Conservation (phyloP, 140 eudicot genomes). For the Stevia rebaudiana region DNA sequence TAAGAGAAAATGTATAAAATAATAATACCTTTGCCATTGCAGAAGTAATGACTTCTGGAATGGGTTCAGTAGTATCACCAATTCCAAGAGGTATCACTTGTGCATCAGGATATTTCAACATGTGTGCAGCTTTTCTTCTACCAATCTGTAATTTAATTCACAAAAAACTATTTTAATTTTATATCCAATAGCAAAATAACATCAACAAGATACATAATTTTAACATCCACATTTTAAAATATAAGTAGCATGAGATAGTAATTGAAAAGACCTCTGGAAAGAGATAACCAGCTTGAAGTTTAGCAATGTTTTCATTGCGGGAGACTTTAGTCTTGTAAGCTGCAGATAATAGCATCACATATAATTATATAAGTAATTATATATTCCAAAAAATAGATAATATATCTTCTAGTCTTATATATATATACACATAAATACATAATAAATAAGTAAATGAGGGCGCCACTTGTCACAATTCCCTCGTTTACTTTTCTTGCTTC, state of each 20-base stretch:
- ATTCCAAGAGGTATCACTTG: conserved; percentile 89
- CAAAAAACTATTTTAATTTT: background rate
- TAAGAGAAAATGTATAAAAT: background rate
- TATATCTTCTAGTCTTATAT: no score
- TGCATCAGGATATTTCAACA: conserved; percentile 82
- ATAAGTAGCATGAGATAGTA: background rate
- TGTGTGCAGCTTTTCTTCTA: conserved; percentile 73
- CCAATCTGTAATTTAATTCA: conserved; percentile 47
- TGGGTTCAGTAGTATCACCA: conserved; percentile 95
- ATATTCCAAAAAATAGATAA: no score
- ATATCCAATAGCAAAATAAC: conserved; percentile 2
- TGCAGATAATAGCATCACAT: conserved; percentile 27
- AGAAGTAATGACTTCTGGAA: conserved; percentile 88
- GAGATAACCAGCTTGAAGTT: conserved; percentile 96
- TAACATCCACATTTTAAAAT: background rate
- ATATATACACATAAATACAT: no score
- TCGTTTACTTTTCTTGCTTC: no score
- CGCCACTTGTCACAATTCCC: no score
- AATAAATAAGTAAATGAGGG: no score
- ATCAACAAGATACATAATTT: background rate
- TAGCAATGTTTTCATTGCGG: conserved; percentile 75
- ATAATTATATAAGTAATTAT: no score
- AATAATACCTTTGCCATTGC: conserved; percentile 81
- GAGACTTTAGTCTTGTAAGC: conserved; percentile 84
- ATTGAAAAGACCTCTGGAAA: conserved; percentile 76